phyloP scores from a whole-genome alignment of 805 yeast species.

The Candida anglica region DNA sequence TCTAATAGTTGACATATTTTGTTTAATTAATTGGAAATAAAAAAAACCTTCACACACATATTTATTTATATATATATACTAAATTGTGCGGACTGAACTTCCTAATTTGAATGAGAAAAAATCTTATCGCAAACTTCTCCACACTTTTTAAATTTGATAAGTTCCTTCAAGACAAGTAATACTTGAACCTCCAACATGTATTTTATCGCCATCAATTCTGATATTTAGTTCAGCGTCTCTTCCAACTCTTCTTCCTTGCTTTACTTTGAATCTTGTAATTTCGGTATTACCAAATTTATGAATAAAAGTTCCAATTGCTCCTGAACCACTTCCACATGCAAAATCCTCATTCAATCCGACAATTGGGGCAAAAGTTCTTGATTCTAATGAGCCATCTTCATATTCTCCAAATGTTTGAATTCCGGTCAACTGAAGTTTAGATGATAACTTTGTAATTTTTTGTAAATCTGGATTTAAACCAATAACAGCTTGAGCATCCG shows the following conservation, averaged over 20 bases:
- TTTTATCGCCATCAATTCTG: constrained; percentile 10
- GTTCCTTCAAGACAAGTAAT: constrained; percentile 33
- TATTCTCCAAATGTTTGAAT: constrained; percentile 35
- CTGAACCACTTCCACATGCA: constrained; percentile 50
- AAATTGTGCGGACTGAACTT: background rate
- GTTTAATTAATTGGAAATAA: background rate
- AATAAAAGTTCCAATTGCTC: constrained; percentile 22
- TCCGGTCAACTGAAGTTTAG: constrained; percentile 24
- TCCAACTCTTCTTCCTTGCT: constrained; percentile 18
- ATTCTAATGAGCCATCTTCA: constrained; percentile 17
- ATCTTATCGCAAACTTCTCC: constrained; percentile 23
- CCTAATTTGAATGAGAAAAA: constrained; percentile 19
- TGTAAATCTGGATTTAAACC: constrained; percentile 26
- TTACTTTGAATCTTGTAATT: constrained; percentile 6
- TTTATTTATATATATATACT: background rate
- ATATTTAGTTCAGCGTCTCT: constrained; percentile 36
- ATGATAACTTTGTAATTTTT: constrained; percentile 13
- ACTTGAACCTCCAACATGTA: constrained; percentile 39
- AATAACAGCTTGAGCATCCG: constrained; percentile 25
- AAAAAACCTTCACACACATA: background rate
- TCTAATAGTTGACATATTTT: constrained; percentile 23
- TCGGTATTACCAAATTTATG: constrained; percentile 6
- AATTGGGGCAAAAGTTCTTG: constrained; percentile 42
- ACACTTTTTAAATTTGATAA: constrained; percentile 6
- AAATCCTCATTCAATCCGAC: constrained; percentile 45